Base-by-base conservation (phyloP, 2,329 filamentous ascomycete species). In the Nemania sp. region DNA sequence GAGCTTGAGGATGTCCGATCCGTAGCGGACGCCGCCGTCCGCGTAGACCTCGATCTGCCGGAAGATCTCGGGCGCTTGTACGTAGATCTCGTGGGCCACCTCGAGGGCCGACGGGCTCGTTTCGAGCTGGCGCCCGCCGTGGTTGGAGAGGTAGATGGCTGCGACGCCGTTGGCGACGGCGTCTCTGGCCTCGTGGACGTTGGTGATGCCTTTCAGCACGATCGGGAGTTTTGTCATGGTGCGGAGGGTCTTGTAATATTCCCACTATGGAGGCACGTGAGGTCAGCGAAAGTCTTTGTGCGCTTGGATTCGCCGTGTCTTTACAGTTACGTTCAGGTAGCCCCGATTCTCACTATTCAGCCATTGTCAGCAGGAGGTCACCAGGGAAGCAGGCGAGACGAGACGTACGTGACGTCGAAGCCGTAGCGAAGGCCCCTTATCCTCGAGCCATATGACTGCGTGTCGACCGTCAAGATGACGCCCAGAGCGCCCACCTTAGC, bases 101-200 rank as follows among this genome's bases (percentile, higher is more conserved):
- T 74, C 71, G n/a, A 75, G 64, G 10, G 73, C 45, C 17, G 72
- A 69, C 1, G 66, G 72, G 35, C 67, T 62, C 9, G 68, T 66
- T 63, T 75, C 73, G 17, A 75, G 61, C 50, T 75, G 73, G 34
- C 74, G 70, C 3, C 72, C 72, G 35, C 74, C 73, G 66, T 75
- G 74, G 61, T 76, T 76, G 50, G 71, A 74, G n/a, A 76, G 66
- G 57, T 71, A 71, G 53, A 75, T 73, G 12, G 68, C 72, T 2
- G 67, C 64, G 2, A 67, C 69, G 2, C 71, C 68, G 48, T 69
- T 65, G 43, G 66, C 50, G 21, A 72, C 66, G 3, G 72, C 72
- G 25, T 57, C 45, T 12, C 65, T 64, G 20, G 70, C 74, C 54
- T 75, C 71, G 32, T 72, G 71, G 15, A 72, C 74, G 68, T 71